Evolutionary conservation across 352 stramenopile genomes (phyloP), one percentile per base, ranked within the genome.

Genomic region (Phytophthora fragariae): DNA sequence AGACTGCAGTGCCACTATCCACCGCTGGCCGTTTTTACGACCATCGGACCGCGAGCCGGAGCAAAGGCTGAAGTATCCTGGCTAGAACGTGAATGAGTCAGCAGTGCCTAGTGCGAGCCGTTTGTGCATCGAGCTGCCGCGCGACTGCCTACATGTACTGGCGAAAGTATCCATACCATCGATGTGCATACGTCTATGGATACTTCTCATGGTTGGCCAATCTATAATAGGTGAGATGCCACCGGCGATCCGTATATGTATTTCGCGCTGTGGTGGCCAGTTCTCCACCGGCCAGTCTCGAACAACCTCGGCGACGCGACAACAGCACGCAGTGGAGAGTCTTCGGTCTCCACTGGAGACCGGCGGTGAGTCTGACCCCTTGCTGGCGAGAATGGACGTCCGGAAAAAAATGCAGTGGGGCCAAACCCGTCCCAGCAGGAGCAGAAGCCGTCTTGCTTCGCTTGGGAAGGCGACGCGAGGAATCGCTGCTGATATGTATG

Each of bases 401-500:
- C 50, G 19, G 57, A 46, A 44, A 65, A 56, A 49, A 46, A 65
- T 46, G 39, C 58, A 65, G 58, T n/a, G 46, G n/a, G 29, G 11
- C 14, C 53, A 14, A 55, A 27, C 57, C 39, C 41, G 59, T 57
- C 29, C 29, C 7, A 35, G 44, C 27, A 46, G 8, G 17, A 69
- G 29, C 29, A 41, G 37, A 62, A 72, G 50, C 46, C 55, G 15
- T 33, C 27, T 37, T 60, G 33, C 64, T 71, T 66, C 47, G 19
- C 3, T 53, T 17, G 17, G 8, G 47, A 53, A 31, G 27, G 29
- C 9, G 29, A 33, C 17, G 31, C 55, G 35, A 37, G 50, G 24
- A 65, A 46, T 49, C 17, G 31, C 47, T 27, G 24, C 24, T 27
- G 24, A 3, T 27, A 3, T 27, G 24, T 27, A 27, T 27, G 24